phyloP scores from a whole-genome alignment of 441 rosid species.

The Viola pubescens region DNA sequence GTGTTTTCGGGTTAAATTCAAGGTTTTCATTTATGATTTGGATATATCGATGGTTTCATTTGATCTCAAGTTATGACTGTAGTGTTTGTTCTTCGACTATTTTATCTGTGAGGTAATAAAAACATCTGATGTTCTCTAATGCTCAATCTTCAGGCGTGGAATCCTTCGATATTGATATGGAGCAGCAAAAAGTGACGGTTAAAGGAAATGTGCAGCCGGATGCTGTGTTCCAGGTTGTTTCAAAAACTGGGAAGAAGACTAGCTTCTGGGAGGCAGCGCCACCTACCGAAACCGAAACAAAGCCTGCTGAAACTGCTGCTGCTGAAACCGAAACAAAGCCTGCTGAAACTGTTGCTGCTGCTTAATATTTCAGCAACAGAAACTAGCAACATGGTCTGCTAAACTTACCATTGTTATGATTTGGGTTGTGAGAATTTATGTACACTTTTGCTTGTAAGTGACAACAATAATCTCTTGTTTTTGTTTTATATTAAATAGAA shows the following conservation, averaged over 20 bases:
- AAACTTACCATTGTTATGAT: too few species aligned
- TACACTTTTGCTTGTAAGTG: too few species aligned
- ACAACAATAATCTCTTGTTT: too few species aligned
- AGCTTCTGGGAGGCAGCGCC: conserved; percentile 60
- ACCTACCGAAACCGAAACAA: conserved; percentile 26
- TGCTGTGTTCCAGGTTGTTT: conserved; percentile 68
- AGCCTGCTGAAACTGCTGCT: conserved; percentile 20
- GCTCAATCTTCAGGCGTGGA: conserved; percentile 53
- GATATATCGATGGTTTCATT: too few species aligned
- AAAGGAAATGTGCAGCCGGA: conserved; percentile 79
- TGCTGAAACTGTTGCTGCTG: conserved; percentile 36
- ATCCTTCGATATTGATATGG: conserved; percentile 58
- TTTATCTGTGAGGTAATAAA: background rate
- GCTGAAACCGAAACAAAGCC: conserved; percentile 28
- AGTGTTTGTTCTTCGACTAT: background rate
- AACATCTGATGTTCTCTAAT: background rate
- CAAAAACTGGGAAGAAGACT: conserved; percentile 84
- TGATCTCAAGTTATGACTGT: too few species aligned
- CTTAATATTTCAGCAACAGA: conserved; percentile 18
- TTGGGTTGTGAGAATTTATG: too few species aligned
- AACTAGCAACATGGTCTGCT: too few species aligned
- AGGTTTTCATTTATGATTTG: too few species aligned
- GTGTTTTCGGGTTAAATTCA: too few species aligned
- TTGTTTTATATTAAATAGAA: too few species aligned
- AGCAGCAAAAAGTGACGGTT: conserved; percentile 84